These are phyloP conservation scores for Neonectria coccinea DNA, from an alignment of 2,329 filamentous ascomycete species.

Conservation along the genomic window DNA sequence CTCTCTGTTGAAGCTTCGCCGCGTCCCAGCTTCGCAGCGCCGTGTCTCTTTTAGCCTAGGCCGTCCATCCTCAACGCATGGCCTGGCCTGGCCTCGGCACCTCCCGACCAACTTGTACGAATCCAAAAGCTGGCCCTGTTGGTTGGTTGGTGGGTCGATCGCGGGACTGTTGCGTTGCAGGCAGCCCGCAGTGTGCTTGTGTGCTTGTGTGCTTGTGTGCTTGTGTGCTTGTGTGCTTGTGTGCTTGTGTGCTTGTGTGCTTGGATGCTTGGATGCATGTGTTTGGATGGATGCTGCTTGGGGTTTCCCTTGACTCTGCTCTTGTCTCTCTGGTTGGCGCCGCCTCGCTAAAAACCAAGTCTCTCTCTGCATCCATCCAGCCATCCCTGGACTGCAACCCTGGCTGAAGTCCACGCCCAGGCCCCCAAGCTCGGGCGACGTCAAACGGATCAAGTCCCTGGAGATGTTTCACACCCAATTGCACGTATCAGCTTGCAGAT, in stretches of 20 bases:
- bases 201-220: too few relatives aligned
- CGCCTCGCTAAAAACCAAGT: neutral
- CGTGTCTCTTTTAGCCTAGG: constrained; percentile 23
- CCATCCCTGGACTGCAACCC: constrained; percentile 34
- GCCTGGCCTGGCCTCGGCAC: constrained; percentile 41
- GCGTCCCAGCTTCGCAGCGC: constrained; percentile 7
- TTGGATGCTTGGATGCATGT: neutral
- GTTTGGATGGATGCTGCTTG: too few relatives aligned
- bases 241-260: too few relatives aligned
- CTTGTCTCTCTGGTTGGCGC: neutral
- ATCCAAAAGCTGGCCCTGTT: constrained; percentile 6
- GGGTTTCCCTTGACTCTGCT: too few relatives aligned
- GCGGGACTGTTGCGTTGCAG: constrained; percentile 31
- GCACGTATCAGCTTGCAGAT: constrained; percentile 42
- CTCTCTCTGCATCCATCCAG: neutral
- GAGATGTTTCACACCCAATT: constrained; percentile 40
- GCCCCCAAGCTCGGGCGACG: constrained; percentile 26
- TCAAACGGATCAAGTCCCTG: constrained; percentile 37
- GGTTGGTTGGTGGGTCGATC: constrained; percentile 23
- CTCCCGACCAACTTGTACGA: constrained; percentile 36
- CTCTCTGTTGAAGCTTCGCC: constrained; percentile 24
- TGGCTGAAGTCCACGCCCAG: constrained; percentile 39
- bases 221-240: constrained; percentile 6
- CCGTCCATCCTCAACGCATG: constrained; percentile 28
- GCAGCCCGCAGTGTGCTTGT: constrained; percentile 8